Percentiles rank a stretch among this genome's conserved stretches.
phyloP scores from a whole-genome alignment of 2,329 filamentous ascomycete species.

The Chaetomium strumarium region DNA sequence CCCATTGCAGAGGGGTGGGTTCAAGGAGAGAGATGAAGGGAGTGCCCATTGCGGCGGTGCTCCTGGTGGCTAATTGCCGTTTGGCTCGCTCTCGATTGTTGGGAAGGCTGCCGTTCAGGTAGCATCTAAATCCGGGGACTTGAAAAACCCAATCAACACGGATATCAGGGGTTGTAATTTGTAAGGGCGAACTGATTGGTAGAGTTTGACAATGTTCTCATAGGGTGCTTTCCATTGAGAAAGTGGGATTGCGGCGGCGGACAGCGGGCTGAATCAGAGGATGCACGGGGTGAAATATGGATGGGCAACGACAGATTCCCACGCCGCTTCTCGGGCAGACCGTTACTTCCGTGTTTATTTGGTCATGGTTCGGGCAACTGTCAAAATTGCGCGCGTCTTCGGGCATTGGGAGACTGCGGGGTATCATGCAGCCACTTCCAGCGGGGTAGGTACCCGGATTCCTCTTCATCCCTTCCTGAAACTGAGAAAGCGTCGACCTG shows the following conservation, averaged over 20 bases:
- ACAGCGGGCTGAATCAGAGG: background rate
- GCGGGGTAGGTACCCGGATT: slow-evolving; percentile 8
- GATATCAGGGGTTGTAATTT: too few species aligned
- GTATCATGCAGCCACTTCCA: too few species aligned
- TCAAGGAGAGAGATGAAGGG: slow-evolving; percentile 44
- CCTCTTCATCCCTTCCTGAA: background rate
- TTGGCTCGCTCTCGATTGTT: background rate
- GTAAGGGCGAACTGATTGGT: too few species aligned
- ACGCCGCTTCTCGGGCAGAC: background rate
- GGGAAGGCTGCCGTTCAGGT: background rate
- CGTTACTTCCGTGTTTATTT: background rate
- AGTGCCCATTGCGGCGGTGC: slow-evolving; percentile 27
- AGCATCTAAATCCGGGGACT: too few species aligned
- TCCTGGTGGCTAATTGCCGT: background rate
- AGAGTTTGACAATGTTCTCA: too few species aligned
- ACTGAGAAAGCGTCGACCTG: too few species aligned
- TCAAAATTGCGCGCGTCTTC: background rate
- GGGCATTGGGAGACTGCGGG: background rate
- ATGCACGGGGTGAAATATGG: background rate
- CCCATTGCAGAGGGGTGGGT: slow-evolving; percentile 46
- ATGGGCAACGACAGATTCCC: too few species aligned
- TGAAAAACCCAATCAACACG: too few species aligned
- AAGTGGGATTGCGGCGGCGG: too few species aligned
- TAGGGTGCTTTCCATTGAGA: too few species aligned
- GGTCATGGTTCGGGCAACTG: background rate